These are phyloP conservation scores for Isatis lusitanica DNA, from an alignment of 441 rosid species.

Conservation along the genomic window DNA sequence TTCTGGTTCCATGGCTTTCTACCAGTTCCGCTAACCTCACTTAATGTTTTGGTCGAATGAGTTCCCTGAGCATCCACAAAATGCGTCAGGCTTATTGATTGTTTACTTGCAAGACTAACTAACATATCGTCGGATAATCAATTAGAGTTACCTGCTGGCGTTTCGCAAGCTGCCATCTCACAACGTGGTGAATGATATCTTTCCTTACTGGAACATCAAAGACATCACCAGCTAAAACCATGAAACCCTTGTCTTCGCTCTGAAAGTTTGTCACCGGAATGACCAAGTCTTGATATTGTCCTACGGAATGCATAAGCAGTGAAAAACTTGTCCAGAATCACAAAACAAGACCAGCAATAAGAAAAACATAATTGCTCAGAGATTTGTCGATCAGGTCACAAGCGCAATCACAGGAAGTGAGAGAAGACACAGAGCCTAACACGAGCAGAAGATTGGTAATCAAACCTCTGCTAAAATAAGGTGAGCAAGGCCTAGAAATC, in stretches of 20 bases:
- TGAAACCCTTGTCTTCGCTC: conserved; percentile 70
- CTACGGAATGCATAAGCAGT: conserved; percentile 33
- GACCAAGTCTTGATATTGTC: conserved; percentile 72
- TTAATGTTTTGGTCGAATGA: conserved; percentile 89
- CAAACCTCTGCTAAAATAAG: not conserved
- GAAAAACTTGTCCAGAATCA: not conserved
- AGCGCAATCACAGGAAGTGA: not conserved
- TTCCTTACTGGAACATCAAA: conserved; percentile 90
- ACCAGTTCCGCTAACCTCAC: conserved; percentile 97
- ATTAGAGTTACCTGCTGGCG: conserved; percentile 70
- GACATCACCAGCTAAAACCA: conserved; percentile 89
- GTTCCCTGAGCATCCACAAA: conserved; percentile 60
- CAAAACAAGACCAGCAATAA: not conserved
- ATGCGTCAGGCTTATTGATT: not conserved
- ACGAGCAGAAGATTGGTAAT: not conserved
- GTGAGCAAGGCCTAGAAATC: not conserved
- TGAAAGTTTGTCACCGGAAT: conserved; percentile 78
- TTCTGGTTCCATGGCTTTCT: conserved; percentile 87
- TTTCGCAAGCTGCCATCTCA: conserved; percentile 92
- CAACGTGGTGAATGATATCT: conserved; percentile 87
- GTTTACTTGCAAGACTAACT: not conserved
- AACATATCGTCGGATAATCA: not conserved
- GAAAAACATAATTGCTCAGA: not conserved
- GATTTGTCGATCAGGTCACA: not conserved
- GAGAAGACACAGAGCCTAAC: not conserved